Percentiles rank a stretch among this genome's conserved stretches.
Conservation (phyloP, 352 stramenopile species). For the Phytophthora pseudosyringae region DNA sequence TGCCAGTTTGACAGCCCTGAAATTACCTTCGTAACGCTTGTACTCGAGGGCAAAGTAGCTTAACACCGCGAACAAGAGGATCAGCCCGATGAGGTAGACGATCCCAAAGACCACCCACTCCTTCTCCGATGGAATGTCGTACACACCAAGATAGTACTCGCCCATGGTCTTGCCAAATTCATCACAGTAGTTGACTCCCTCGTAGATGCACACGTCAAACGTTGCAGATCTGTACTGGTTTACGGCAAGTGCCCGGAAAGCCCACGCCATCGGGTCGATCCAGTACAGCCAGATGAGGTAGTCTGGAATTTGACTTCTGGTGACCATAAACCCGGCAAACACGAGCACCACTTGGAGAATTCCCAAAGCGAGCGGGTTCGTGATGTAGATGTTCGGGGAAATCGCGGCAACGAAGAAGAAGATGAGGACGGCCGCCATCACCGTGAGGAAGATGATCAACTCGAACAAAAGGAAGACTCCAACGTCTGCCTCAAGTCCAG, state of each 20-base stretch:
- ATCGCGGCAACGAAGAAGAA: conserved; percentile 30
- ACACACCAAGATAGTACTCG: conserved; percentile 42
- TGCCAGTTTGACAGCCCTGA: conserved; percentile 14
- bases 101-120: conserved; percentile 47
- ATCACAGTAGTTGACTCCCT: conserved; percentile 37
- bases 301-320: conserved; percentile 42
- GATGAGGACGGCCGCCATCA: conserved; percentile 17
- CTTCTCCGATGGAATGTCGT: conserved; percentile 45
- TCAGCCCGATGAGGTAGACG: conserved; percentile 39
- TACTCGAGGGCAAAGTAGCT: conserved; percentile 37
- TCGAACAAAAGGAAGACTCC: conserved; percentile 63
- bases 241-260: conserved; percentile 42
- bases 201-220: conserved; percentile 39
- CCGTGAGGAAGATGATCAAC: conserved; percentile 53
- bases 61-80: conserved; percentile 37
- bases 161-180: conserved; percentile 39
- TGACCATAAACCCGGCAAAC: conserved; percentile 39
- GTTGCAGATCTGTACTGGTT: conserved; percentile 45
- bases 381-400: conserved; percentile 21
- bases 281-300: conserved; percentile 63
- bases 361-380: conserved; percentile 15
- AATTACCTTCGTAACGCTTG: conserved; percentile 23
- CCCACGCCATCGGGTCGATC: conserved; percentile 58
- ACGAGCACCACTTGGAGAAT: conserved; percentile 47
- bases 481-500: conserved; percentile 38